phyloP scores from a whole-genome alignment of 208 protist species.

The Acanthamoeba castellanii region DNA sequence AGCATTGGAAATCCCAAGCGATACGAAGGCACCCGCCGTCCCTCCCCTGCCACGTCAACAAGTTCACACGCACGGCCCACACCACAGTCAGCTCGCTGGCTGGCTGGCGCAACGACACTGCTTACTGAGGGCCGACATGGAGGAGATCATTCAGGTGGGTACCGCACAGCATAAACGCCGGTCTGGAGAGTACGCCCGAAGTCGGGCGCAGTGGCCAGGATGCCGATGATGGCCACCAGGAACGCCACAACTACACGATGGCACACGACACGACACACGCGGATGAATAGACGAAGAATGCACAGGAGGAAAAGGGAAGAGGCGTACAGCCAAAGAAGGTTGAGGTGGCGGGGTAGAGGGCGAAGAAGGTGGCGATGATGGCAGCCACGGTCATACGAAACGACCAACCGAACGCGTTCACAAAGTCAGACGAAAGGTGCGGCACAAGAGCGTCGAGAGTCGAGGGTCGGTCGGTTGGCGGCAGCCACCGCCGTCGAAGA shows the following conservation, averaged over 20 bases:
- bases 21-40: not conserved
- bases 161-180: not conserved
- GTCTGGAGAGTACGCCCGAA: conserved; percentile 34
- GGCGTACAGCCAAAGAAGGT: conserved; percentile 65
- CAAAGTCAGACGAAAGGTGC: conserved; percentile 38
- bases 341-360: conserved; percentile 22
- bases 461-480: not conserved
- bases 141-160: not conserved
- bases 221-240: conserved; percentile 51
- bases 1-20: conserved; percentile 25
- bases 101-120: no score
- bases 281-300: not conserved
- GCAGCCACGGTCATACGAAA: conserved; percentile 26
- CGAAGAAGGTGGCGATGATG: conserved; percentile 64
- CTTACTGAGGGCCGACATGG: not conserved
- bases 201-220: not conserved
- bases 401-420: conserved; percentile 40
- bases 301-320: not conserved
- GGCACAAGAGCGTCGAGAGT: not conserved
- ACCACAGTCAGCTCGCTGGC: not conserved
- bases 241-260: conserved; percentile 40
- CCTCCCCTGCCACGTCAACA: not conserved
- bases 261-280: not conserved
- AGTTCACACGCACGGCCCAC: not conserved
- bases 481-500: not conserved